Evolutionary conservation across 495 filamentous ascomycete species (phyloP).

Genomic region (Aspergillus campestris): DNA sequence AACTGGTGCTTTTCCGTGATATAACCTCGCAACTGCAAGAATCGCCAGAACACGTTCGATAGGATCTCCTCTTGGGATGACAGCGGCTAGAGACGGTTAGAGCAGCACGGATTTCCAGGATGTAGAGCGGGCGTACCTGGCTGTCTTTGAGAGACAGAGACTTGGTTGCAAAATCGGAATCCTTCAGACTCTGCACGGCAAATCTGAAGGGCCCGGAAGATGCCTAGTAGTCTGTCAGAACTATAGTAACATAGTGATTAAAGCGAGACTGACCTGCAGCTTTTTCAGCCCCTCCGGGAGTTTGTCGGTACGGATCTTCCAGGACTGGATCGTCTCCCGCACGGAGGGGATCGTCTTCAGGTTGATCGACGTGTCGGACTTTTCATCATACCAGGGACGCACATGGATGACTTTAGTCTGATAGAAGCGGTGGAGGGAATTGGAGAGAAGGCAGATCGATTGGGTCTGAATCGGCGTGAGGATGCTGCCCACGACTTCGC

Average conservation of each 20-base stretch:
- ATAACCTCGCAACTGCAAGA: slow-evolving; percentile 82
- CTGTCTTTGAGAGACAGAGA: slow-evolving; percentile 44
- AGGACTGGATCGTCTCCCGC: slow-evolving; percentile 54
- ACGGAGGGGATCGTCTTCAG: slow-evolving; percentile 54
- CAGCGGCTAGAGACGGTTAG: slow-evolving; percentile 18
- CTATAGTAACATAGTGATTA: not conserved
- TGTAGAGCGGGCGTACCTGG: slow-evolving; percentile 18
- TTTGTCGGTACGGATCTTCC: slow-evolving; percentile 58
- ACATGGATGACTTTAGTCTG: slow-evolving; percentile 65
- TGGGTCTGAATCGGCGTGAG: slow-evolving; percentile 65
- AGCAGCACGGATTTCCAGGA: not conserved
- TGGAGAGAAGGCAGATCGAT: slow-evolving; percentile 65
- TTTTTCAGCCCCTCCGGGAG: slow-evolving; percentile 36
- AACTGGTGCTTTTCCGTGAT: slow-evolving; percentile 71
- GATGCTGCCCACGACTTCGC: slow-evolving; percentile 60
- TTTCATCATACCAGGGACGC: slow-evolving; percentile 78
- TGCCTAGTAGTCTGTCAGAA: slow-evolving; percentile 9
- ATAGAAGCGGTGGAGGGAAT: slow-evolving; percentile 72
- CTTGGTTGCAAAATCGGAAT: slow-evolving; percentile 55
- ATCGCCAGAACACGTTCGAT: slow-evolving; percentile 73
- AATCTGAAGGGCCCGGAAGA: slow-evolving; percentile 34
- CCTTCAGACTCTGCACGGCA: slow-evolving; percentile 48
- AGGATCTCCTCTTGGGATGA: slow-evolving; percentile 62
- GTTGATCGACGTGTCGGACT: slow-evolving; percentile 53
- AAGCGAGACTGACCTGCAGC: slow-evolving; percentile 21